Conservation (phyloP, 169 alveolate genomes). For the Eimeria tenella region DNA sequence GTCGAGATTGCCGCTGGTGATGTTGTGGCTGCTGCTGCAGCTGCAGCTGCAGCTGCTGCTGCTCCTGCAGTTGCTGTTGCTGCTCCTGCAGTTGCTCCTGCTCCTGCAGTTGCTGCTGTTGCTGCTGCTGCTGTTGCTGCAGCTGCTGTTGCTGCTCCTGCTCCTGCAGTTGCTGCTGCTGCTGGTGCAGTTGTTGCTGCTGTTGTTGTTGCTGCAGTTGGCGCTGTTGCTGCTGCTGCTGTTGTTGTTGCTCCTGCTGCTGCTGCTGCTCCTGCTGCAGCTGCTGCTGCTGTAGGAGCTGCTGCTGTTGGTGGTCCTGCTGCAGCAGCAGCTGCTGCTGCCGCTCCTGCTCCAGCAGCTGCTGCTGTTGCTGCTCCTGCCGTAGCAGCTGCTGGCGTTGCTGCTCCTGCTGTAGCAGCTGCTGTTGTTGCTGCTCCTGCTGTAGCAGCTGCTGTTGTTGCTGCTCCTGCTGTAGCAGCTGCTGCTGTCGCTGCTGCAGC, state of each 20-base stretch:
- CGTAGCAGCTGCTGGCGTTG: background rate
- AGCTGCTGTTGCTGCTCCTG: background rate
- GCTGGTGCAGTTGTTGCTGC: background rate
- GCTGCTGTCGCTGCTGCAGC: background rate
- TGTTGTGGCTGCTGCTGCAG: background rate
- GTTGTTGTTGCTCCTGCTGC: background rate
- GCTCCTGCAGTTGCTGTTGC: background rate
- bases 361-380: constrained; percentile 3
- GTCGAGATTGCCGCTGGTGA: background rate
- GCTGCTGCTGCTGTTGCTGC: background rate
- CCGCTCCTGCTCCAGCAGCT: background rate
- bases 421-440: background rate
- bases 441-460: background rate
- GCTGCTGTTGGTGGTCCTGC: background rate
- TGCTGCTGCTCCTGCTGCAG: background rate
- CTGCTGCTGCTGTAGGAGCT: background rate
- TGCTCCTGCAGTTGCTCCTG: background rate
- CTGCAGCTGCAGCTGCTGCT: background rate
- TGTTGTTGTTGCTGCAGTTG: background rate
- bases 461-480: constrained; percentile 17
- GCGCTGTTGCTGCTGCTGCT: background rate
- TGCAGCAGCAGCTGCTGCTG: background rate
- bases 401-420: background rate
- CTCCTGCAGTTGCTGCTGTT: background rate
- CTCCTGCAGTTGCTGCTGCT: background rate